Percentiles rank a stretch among this genome's conserved stretches.
Conservation (phyloP, 352 stramenopile genomes). For the Albugo candida region DNA sequence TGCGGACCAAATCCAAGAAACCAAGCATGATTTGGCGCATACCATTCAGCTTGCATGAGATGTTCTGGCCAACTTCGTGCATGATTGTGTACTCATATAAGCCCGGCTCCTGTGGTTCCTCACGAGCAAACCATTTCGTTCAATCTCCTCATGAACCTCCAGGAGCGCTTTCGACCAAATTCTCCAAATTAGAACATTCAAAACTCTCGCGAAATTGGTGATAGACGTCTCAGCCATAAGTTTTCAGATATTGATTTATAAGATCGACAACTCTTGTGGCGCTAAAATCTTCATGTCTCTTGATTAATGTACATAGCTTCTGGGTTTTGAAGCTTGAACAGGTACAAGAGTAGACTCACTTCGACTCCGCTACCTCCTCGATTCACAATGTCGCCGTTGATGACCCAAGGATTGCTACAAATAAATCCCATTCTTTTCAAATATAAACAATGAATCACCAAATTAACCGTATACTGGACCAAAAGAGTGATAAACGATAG, state of each 20-base stretch:
- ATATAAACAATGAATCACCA: conserved; percentile 67
- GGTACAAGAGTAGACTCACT: conserved; percentile 59
- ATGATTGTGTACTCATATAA: conserved; percentile 55
- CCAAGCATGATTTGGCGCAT: conserved; percentile 55
- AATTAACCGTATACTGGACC: conserved; percentile 66
- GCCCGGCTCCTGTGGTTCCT: conserved; percentile 40
- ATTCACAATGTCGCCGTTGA: conserved; percentile 77
- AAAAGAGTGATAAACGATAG: conserved; percentile 52
- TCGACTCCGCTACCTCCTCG: no score
- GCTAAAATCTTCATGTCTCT: conserved; percentile 70
- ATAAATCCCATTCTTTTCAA: conserved; percentile 62
- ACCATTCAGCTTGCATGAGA: conserved; percentile 5
- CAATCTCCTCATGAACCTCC: conserved; percentile 48
- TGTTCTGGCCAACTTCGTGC: conserved; percentile 28
- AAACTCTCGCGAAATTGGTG: conserved; percentile 69
- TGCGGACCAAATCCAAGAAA: conserved; percentile 69
- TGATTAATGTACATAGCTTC: conserved; percentile 53
- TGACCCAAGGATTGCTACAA: conserved; percentile 64
- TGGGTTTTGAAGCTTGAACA: conserved; percentile 64
- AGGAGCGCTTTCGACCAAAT: conserved; percentile 58
- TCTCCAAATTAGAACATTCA: conserved; percentile 45
- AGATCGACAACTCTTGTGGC: conserved; percentile 77
- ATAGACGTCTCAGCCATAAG: conserved; percentile 61
- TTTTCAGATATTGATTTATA: conserved; percentile 69
- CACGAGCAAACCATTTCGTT: conserved; percentile 27